Conservation (phyloP, 495 filamentous ascomycete species). For the Penicillium waksmanii region DNA sequence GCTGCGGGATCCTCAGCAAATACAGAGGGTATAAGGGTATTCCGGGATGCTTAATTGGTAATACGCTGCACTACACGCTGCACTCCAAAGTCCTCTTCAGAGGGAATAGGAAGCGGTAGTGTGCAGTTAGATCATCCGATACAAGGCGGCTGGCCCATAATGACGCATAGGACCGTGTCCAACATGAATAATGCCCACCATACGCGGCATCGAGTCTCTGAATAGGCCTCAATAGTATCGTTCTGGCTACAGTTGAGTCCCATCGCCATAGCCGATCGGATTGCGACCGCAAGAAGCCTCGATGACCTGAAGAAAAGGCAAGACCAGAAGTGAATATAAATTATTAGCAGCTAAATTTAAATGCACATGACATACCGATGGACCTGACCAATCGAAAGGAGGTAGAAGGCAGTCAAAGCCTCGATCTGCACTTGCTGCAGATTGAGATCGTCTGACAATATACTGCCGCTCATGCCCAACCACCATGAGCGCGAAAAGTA, state of each 20-base stretch:
- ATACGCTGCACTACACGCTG: too few species aligned
- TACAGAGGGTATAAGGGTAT: neutral
- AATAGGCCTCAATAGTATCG: conserved; percentile 48
- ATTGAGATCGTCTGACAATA: conserved; percentile 56
- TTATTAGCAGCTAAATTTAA: neutral
- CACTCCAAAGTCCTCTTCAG: too few species aligned
- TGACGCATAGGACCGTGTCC: conserved; percentile 58
- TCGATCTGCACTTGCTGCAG: conserved; percentile 62
- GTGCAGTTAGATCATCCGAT: conserved; percentile 31
- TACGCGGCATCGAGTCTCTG: conserved; percentile 44
- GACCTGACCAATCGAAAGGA: conserved; percentile 59
- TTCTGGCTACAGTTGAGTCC: conserved; percentile 65
- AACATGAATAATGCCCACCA: conserved; percentile 62
- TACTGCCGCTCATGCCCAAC: conserved; percentile 52
- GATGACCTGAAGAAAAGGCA: conserved; percentile 48
- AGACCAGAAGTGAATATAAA: too few species aligned
- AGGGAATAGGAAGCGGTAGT: too few species aligned
- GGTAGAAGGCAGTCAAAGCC: conserved; percentile 61
- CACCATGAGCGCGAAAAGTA: conserved; percentile 65
- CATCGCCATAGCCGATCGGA: conserved; percentile 61
- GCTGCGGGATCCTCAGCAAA: conserved; percentile 3
- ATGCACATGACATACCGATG: conserved; percentile 51
- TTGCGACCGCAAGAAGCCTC: conserved; percentile 60
- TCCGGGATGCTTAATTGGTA: too few species aligned
- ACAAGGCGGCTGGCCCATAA: conserved; percentile 62